A percentile compares a stretch with the other conserved stretches of the same genome.
These are phyloP conservation scores for Thelonectria discophora DNA, from an alignment of 2,329 filamentous ascomycete species.

Conservation along the genomic window DNA sequence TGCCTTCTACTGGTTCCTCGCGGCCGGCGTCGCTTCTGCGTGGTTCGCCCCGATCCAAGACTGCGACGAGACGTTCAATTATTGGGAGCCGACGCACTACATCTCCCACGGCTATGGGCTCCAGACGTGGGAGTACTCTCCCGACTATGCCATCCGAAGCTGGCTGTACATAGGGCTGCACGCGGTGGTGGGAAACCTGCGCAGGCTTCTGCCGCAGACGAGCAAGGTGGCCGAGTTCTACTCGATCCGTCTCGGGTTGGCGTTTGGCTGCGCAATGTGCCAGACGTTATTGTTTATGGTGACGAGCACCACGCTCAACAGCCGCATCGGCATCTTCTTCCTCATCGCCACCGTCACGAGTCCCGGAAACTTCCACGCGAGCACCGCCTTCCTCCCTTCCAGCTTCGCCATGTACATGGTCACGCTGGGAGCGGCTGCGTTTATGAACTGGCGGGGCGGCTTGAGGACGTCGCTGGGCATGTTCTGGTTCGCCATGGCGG, in stretches of 20 bases:
- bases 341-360: slow-evolving; percentile 79
- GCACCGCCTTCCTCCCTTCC: slow-evolving; percentile 86
- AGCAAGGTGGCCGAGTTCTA: slow-evolving; percentile 84
- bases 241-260: slow-evolving; percentile 79
- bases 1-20: slow-evolving; percentile 83
- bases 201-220: slow-evolving; percentile 68
- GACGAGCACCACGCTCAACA: slow-evolving; percentile 79
- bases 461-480: slow-evolving; percentile 84
- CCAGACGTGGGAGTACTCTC: slow-evolving; percentile 99
- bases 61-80: slow-evolving; percentile 99
- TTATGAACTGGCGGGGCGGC: slow-evolving; percentile 88
- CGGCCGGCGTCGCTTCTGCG: slow-evolving; percentile 78
- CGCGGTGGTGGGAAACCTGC: slow-evolving; percentile 73
- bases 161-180: slow-evolving; percentile 91
- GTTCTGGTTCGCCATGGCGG: slow-evolving; percentile 88
- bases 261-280: slow-evolving; percentile 78
- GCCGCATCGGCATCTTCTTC: slow-evolving; percentile 86
- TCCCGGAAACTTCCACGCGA: slow-evolving; percentile 93
- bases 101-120: slow-evolving; percentile 90
- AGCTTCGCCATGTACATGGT: slow-evolving; percentile 97
- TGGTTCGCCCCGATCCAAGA: slow-evolving; percentile 92
- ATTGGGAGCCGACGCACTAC: slow-evolving; percentile 98
- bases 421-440: slow-evolving; percentile 85
- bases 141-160: slow-evolving; percentile 91
- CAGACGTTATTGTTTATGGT: slow-evolving; percentile 84